Conservation (phyloP, 1,139 yeast genomes). For the Pneumocystis canis region DNA sequence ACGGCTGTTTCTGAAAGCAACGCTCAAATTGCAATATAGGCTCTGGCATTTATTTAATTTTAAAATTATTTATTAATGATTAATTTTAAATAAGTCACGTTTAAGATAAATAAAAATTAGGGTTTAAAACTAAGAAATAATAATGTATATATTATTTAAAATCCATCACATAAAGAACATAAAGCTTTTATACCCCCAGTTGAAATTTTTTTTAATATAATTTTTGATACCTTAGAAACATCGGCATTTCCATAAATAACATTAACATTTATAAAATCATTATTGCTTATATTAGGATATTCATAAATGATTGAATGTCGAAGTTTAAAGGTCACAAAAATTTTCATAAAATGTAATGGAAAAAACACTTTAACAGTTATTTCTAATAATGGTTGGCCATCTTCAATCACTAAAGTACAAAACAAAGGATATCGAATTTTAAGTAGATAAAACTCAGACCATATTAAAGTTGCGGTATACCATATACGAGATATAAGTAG, state of each 20-base stretch:
- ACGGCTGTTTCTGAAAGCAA: constrained; percentile 86
- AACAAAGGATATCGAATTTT: background rate
- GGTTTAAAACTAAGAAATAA: background rate
- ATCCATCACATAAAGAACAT: background rate
- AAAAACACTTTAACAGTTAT: background rate
- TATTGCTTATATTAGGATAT: background rate
- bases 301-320: background rate
- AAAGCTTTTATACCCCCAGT: background rate
- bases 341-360: background rate
- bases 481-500: background rate
- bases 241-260: background rate
- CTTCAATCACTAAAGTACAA: background rate
- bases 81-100: background rate
- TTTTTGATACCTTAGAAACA: background rate
- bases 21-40: constrained; percentile 80
- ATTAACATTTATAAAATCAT: background rate
- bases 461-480: background rate
- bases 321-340: background rate
- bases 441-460: background rate
- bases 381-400: background rate
- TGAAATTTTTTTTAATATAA: background rate
- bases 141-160: background rate
- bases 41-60: background rate
- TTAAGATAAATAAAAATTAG: background rate
- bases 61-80: background rate